Evolutionary conservation across 163 green algal genomes (phyloP).

Genomic region (Chlamydomonas reinhardtii): DNA sequence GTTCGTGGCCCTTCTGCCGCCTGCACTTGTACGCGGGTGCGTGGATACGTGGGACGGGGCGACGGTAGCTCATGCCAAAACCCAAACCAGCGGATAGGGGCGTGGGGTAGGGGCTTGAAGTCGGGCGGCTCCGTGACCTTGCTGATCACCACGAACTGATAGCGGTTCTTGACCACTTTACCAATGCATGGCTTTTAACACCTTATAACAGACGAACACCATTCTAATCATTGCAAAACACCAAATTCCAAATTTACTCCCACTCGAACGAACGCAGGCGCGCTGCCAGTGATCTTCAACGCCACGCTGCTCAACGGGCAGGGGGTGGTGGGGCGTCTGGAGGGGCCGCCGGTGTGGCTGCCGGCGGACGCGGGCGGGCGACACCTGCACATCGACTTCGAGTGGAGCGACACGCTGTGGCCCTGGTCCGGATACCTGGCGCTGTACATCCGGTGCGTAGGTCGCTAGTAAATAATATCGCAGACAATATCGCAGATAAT

Average conservation of each 20-base stretch:
- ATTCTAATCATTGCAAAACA: too few relatives aligned
- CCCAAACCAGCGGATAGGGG: too few relatives aligned
- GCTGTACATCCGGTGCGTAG: constrained; percentile 80
- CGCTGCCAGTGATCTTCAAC: constrained; percentile 96
- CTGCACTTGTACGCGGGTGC: constrained; percentile 44
- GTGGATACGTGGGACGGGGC: too few relatives aligned
- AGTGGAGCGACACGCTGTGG: constrained; percentile 91
- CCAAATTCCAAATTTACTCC: too few relatives aligned
- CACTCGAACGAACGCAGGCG: constrained; percentile 63
- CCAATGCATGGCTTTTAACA: too few relatives aligned
- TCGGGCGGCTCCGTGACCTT: too few relatives aligned
- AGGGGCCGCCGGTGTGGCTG: constrained; percentile 69
- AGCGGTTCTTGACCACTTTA: too few relatives aligned
- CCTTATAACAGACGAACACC: background rate
- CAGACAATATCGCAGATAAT: too few relatives aligned
- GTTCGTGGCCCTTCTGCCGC: constrained; percentile 95
- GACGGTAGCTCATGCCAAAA: too few relatives aligned
- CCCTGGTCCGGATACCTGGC: constrained; percentile 96
- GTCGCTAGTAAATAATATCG: too few relatives aligned
- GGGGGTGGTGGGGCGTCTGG: constrained; percentile 84
- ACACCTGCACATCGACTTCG: constrained; percentile 91
- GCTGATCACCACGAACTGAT: too few relatives aligned
- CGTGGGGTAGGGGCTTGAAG: too few relatives aligned
- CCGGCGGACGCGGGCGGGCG: constrained; percentile 69
- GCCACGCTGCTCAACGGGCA: constrained; percentile 98